A percentile compares a stretch with the other conserved stretches of the same genome.
Conservation (phyloP, 2,329 filamentous ascomycete genomes). For the Ophiognomonia clavigignenti-juglandacearum region DNA sequence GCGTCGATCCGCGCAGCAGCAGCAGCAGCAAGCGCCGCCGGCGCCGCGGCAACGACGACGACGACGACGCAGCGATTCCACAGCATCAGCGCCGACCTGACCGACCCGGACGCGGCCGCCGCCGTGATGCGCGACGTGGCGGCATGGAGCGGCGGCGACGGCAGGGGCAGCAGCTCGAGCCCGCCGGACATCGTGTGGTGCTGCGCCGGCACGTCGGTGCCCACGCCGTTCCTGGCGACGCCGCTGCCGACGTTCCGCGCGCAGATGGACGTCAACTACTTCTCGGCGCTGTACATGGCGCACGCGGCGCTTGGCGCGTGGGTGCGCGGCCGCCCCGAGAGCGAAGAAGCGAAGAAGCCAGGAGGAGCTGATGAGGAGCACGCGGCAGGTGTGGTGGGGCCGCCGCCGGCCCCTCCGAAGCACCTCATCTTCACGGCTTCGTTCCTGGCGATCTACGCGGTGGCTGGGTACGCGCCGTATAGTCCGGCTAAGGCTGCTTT, state of each 20-base stretch:
- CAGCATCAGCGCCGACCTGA: slow-evolving; percentile 62
- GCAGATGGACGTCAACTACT: slow-evolving; percentile 37
- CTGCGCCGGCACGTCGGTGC: slow-evolving; percentile 59
- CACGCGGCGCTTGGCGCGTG: slow-evolving; percentile 28
- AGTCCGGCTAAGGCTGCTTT: slow-evolving; percentile 63
- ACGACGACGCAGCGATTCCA: slow-evolving; percentile 66
- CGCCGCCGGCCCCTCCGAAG: no score
- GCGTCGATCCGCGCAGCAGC: slow-evolving; percentile 14
- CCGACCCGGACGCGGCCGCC: slow-evolving; percentile 48
- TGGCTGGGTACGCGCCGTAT: slow-evolving; percentile 63
- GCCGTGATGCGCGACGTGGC: slow-evolving; percentile 55
- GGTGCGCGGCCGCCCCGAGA: slow-evolving; percentile 19
- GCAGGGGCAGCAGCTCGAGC: no score
- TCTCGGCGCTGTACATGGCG: slow-evolving; percentile 33
- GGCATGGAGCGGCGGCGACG: slow-evolving; percentile 55
- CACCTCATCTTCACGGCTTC: slow-evolving; percentile 68
- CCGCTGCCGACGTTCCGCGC: slow-evolving; percentile 26
- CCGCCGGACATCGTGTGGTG: slow-evolving; percentile 64
- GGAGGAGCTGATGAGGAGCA: neutral
- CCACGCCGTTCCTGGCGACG: slow-evolving; percentile 32
- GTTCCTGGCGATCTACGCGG: slow-evolving; percentile 53
- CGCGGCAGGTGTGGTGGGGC: no score
- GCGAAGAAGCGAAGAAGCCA: neutral
- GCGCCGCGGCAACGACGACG: no score
- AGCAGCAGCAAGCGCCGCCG: slow-evolving; percentile 33